Conservation (phyloP, 2,329 filamentous ascomycete species). For the Bisporella sp. region DNA sequence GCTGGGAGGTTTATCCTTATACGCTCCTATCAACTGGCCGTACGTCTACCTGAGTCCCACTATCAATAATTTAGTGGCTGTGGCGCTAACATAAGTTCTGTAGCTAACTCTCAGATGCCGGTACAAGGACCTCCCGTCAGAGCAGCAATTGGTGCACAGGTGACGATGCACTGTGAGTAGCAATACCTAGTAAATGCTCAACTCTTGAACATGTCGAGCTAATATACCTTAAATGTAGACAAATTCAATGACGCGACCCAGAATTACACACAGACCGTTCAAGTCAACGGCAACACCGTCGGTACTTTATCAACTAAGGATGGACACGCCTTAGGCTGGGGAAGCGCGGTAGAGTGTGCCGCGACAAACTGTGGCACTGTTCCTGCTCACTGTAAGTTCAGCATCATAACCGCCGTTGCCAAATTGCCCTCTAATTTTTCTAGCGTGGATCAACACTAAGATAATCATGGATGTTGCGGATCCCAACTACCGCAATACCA, state of each 20-base stretch:
- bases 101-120: slow-evolving; percentile 11
- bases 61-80: not conserved
- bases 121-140: slow-evolving; percentile 25
- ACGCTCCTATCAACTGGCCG: slow-evolving; percentile 31
- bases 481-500: slow-evolving; percentile 3
- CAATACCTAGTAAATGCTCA: slow-evolving; percentile 8
- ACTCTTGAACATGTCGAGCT: not conserved
- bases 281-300: slow-evolving; percentile 30
- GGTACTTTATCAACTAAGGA: slow-evolving; percentile 38
- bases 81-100: not conserved
- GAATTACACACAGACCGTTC: slow-evolving; percentile 35
- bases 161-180: slow-evolving; percentile 33
- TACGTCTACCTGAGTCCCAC: not conserved
- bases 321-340: slow-evolving; percentile 36
- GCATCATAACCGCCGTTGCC: not conserved
- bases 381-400: slow-evolving; percentile 5
- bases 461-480: slow-evolving; percentile 6
- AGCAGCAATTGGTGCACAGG: slow-evolving; percentile 24
- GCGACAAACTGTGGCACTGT: slow-evolving; percentile 6
- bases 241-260: slow-evolving; percentile 32
- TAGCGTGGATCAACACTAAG: slow-evolving; percentile 4
- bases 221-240: slow-evolving; percentile 13
- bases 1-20: slow-evolving; percentile 38
- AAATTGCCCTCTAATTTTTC: not conserved
- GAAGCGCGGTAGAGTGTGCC: slow-evolving; percentile 29